These are phyloP conservation scores for Wickerhamomyces silvicola DNA, from an alignment of 805 yeast genomes.

Conservation along the genomic window DNA sequence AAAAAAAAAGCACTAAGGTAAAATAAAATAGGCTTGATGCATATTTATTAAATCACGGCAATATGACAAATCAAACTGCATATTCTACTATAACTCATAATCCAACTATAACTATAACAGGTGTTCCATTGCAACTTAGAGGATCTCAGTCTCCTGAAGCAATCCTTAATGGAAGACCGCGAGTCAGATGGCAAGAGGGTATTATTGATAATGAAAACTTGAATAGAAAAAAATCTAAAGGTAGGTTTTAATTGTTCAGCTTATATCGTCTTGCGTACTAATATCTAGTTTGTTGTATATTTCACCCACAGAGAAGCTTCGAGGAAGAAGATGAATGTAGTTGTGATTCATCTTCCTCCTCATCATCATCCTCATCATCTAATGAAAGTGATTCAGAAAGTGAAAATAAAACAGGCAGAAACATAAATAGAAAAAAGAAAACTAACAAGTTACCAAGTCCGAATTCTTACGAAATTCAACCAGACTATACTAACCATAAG, in stretches of 20 bases:
- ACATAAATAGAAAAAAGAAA: slow-evolving; percentile 27
- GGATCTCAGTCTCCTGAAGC: too few species aligned
- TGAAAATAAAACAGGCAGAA: slow-evolving; percentile 22
- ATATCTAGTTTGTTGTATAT: slow-evolving; percentile 67
- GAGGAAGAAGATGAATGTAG: slow-evolving; percentile 41
- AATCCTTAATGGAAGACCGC: too few species aligned
- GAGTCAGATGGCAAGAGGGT: slow-evolving; percentile 79
- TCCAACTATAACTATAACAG: too few species aligned
- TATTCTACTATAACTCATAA: too few species aligned
- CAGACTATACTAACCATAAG: slow-evolving; percentile 38
- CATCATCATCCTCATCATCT: slow-evolving; percentile 25
- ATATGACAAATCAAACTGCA: too few species aligned
- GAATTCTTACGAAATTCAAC: slow-evolving; percentile 88
- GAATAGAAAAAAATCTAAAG: too few species aligned
- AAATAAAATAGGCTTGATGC: too few species aligned
- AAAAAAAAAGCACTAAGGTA: too few species aligned
- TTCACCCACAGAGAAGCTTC: slow-evolving; percentile 65
- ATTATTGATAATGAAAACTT: slow-evolving; percentile 86
- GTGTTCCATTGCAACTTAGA: too few species aligned
- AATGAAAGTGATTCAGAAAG: slow-evolving; percentile 34
- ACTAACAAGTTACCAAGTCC: slow-evolving; percentile 37
- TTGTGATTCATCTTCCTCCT: slow-evolving; percentile 21
- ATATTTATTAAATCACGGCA: too few species aligned
- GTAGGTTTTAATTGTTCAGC: not conserved
- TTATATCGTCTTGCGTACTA: not conserved